Evolutionary conservation across 2,329 filamentous ascomycete species (phyloP), one percentile per base, ranked within the genome.

Genomic region (Hymenoscyphus fraxineus): DNA sequence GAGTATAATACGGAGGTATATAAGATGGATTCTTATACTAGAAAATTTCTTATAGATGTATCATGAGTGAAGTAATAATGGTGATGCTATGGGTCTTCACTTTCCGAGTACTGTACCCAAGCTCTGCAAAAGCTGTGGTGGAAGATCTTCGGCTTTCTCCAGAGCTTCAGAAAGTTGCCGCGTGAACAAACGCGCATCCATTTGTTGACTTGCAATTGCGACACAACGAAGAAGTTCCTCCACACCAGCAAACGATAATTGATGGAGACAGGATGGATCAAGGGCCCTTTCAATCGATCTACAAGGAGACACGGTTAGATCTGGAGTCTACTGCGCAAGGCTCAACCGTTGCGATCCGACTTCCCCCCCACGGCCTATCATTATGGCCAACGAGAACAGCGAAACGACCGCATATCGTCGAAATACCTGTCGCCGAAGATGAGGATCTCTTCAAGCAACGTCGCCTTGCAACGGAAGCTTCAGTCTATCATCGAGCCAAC

Each of bases 251-350:
- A 67, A 59, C 55, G 40, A 41, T 62, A 57, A 66, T 75, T 75
- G 75, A 90, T 89, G 89, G 86, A 83, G 80, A 82, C 81, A 85
- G 82, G 75, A 92, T 92, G 89, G 85, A 84, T 73, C 81, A 82
- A 72, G 77, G 81, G 74, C 83, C 84, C 74, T 82, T 85, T 70
- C 83, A 84, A 69, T 88, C 85, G 78, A 82, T 91, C 78, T 95
- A 90, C 82, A 93, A 93, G 81, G 92, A 96, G 83, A 92, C 90
- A 77, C 88, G 91, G 76, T 81, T 96, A 78, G 92, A 91, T 77
- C 84, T 95, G 72, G 91, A 95, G 78, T 87, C 88, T 69, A 83
- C 86, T 66, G 89, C 85, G 71, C 81, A 84, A 69, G 85, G 85
- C 72, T 90, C 88, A 65, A 84, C 88, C 73, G 85, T 93, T 75